Conservation (phyloP, 2,329 filamentous ascomycete genomes). For the Fusarium sp. region DNA sequence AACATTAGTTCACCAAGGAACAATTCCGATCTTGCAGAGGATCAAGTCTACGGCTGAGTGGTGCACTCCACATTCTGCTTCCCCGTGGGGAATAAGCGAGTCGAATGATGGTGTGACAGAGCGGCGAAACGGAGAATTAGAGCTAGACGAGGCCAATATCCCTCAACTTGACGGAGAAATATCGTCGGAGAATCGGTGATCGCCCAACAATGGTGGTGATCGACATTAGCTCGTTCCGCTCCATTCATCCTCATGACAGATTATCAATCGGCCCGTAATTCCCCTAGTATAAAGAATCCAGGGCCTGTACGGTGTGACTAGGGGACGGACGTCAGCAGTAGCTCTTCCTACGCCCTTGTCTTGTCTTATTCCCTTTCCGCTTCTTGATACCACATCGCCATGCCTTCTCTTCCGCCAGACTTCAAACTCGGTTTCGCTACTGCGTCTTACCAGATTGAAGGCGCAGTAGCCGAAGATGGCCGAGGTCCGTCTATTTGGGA, state of each 20-base stretch:
- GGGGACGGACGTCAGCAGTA: not conserved
- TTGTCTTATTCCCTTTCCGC: not conserved
- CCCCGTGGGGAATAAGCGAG: constrained; percentile 32
- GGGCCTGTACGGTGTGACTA: not conserved
- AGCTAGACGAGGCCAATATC: not conserved
- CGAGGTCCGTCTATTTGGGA: constrained; percentile 58
- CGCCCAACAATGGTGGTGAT: not conserved
- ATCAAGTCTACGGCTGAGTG: not conserved
- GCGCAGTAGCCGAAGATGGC: constrained; percentile 53
- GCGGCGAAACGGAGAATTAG: constrained; percentile 29
- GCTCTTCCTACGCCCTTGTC: not conserved
- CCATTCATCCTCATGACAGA: not conserved
- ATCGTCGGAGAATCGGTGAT: constrained; percentile 8
- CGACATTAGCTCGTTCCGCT: not conserved
- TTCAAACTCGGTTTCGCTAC: constrained; percentile 57
- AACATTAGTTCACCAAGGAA: not conserved
- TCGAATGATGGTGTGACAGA: not conserved
- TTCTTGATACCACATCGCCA: not conserved
- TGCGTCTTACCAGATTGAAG: constrained; percentile 58
- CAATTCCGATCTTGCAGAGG: not conserved
- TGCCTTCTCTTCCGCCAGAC: constrained; percentile 33
- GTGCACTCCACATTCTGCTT: constrained; percentile 16
- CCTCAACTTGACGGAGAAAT: constrained; percentile 7
- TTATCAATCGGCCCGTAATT: constrained; percentile 25
- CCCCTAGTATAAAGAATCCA: constrained; percentile 19